Evolutionary conservation across 768 basidiomycete species (phyloP), one percentile per base, ranked within the genome.

Genomic region (Mycena rebaudengoi): DNA sequence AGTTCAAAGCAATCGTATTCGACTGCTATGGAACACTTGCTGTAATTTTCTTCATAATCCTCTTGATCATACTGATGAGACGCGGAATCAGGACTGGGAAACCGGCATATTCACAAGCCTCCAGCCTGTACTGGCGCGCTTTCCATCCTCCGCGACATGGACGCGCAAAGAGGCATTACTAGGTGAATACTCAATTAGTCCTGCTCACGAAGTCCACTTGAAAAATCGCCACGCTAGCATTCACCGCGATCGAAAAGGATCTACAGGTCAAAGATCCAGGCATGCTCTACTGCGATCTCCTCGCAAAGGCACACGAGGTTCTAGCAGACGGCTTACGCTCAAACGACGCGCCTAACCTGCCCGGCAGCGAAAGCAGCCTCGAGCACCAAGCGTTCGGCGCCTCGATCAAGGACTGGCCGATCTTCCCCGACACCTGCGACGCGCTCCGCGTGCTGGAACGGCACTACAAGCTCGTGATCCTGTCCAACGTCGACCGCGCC

Each of bases 11-110:
- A 23, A 82, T 93, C 41, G 78, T 91, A 48, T 91, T 91, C 71
- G 92, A 94, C 66, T 88, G 91, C 62, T 93, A 92, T 65, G 91
- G 89, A 4, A 94, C 92, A 1, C 85, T 93, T 50, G 76, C 86
- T 43, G 88, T 87, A 73, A 52, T 80, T 12, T 26, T 8, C 29
- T 49, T 46, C 23, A 21, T 52, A 46, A 21, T 30, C 58, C 7
- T 57, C 29, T 26, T 16, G 29, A 18, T n/a, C 13, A n/a, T 48
- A 1, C 44, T 32, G n/a, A n/a, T n/a, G n/a, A n/a, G n/a, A n/a
- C n/a, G n/a, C n/a, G n/a, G n/a, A n/a, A n/a, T n/a, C 41, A 89
- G 83, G 88, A 94, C 73, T 93, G 91, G 91, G 91, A 93, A 74
- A 81, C 83, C 6, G 88, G 89, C 16, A 83, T 94, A 51, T 84